These are phyloP conservation scores for Yamadazyma jaroonii DNA, from an alignment of 1,139 yeast genomes.

Conservation along the genomic window DNA sequence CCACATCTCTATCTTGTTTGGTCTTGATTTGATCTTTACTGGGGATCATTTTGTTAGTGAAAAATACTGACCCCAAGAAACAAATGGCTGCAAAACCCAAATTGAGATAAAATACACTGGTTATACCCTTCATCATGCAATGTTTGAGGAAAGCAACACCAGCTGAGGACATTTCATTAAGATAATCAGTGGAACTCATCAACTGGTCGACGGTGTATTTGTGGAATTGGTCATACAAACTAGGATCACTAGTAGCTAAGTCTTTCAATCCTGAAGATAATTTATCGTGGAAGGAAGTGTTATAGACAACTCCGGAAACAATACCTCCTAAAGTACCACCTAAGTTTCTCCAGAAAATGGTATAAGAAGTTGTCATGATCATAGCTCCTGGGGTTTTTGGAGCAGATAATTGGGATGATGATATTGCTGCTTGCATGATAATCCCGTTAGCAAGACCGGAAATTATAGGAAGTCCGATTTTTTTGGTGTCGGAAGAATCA, in stretches of 20 bases:
- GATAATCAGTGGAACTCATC: slow-evolving; percentile 17
- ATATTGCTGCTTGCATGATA: slow-evolving; percentile 27
- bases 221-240: slow-evolving; percentile 19
- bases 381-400: slow-evolving; percentile 37
- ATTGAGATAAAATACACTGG: slow-evolving; percentile 30
- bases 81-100: slow-evolving; percentile 26
- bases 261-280: slow-evolving; percentile 16
- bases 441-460: slow-evolving; percentile 30
- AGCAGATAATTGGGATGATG: slow-evolving; percentile 32
- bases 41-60: slow-evolving; percentile 31
- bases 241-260: slow-evolving; percentile 13
- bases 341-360: slow-evolving; percentile 30
- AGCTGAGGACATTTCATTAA: slow-evolving; percentile 21
- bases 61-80: slow-evolving; percentile 19
- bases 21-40: slow-evolving; percentile 6
- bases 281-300: slow-evolving; percentile 23
- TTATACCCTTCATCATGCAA: slow-evolving; percentile 28
- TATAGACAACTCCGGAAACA: slow-evolving; percentile 34
- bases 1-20: neutral
- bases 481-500: slow-evolving; percentile 22
- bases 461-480: slow-evolving; percentile 36
- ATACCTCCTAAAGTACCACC: slow-evolving; percentile 32
- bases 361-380: slow-evolving; percentile 34
- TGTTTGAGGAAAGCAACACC: slow-evolving; percentile 25
- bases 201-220: slow-evolving; percentile 15